These are phyloP conservation scores for Podila clonocystis DNA, from an alignment of 192 early-diverging fungal genomes.

Conservation along the genomic window DNA sequence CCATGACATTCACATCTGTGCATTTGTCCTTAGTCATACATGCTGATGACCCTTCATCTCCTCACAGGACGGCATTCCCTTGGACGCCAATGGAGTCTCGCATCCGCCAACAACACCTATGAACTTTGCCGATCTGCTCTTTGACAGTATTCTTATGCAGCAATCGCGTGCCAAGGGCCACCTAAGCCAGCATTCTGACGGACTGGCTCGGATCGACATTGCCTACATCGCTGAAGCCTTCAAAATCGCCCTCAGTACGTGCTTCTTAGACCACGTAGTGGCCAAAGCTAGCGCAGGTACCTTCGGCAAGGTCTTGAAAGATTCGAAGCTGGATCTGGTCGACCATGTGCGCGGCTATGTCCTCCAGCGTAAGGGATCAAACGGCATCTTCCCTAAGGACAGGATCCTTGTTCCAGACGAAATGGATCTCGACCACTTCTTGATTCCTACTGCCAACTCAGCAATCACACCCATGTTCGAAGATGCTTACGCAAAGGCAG, in stretches of 20 bases:
- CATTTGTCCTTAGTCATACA: neutral
- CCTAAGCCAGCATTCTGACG: neutral
- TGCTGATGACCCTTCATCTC: neutral
- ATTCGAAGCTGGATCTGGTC: neutral
- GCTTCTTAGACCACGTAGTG: neutral
- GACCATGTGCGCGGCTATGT: neutral
- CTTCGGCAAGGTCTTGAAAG: neutral
- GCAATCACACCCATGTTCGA: neutral
- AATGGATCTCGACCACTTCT: neutral
- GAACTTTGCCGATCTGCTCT: neutral
- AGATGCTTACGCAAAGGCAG: neutral
- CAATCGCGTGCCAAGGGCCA: neutral
- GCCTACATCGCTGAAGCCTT: neutral
- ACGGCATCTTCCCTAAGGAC: neutral
- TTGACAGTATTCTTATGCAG: conserved; percentile 15
- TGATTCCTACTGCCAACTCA: neutral
- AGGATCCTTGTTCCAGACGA: neutral
- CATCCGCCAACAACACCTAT: neutral
- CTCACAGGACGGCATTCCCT: too few species aligned
- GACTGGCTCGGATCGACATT: neutral
- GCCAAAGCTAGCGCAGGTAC: neutral
- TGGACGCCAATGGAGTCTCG: neutral
- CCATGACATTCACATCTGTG: too few species aligned
- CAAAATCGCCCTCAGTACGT: neutral
- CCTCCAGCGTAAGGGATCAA: neutral